Base-by-base conservation (phyloP, 1,284 basidiomycete genomes). In the Cryptococcus hybrid region DNA sequence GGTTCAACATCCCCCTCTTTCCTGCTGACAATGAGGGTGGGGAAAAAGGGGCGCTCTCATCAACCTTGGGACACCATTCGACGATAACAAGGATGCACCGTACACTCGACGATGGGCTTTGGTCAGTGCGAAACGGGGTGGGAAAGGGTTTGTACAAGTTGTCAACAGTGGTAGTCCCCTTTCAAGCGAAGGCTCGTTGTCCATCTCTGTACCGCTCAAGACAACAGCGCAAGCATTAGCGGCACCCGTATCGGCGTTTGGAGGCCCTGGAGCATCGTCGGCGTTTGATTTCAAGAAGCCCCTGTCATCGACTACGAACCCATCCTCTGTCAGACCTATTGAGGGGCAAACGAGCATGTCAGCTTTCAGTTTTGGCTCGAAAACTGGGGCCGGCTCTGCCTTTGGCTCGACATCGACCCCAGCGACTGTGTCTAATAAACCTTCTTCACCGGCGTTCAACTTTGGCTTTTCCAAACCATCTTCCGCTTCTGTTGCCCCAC, bases 91-190 rank as follows among this genome's bases (percentile, higher is more conserved):
- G 50, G 58, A 86, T 85, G 57, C 90, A 85, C 70, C 82, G 76
- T n/a, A 79, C 84, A 69, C 81, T 85, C 30, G 87, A 80, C 4
- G 58, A 81, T 84, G 74, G 87, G 86, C 61, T 84, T 83, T 9
- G 54, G 88, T 94, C 58, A 90, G 92, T 61, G 79, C 77, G 12
- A 88, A 94, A 66, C 81, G 86, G 38, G 85, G 83, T 0, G 80
- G 81, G 3, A 75, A 87, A 40, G 80, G 81, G 5, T 83, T 87
- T 54, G 81, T 84, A 1, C 85, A 91, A 55, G 83, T 95, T 56
- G 89, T 95, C 58, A 89, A 95, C 67, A 91, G 90, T 1, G 7
- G 43, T 7, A 44, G 24, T 24, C 24, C 24, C 24, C 24, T 24
- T 24, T 24, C 24, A 24, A 24, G 24, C 24, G 24, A 24, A 76